These are phyloP conservation scores for Voacanga thouarsii DNA, from an alignment of 257 asterid genomes.

Conservation along the genomic window DNA sequence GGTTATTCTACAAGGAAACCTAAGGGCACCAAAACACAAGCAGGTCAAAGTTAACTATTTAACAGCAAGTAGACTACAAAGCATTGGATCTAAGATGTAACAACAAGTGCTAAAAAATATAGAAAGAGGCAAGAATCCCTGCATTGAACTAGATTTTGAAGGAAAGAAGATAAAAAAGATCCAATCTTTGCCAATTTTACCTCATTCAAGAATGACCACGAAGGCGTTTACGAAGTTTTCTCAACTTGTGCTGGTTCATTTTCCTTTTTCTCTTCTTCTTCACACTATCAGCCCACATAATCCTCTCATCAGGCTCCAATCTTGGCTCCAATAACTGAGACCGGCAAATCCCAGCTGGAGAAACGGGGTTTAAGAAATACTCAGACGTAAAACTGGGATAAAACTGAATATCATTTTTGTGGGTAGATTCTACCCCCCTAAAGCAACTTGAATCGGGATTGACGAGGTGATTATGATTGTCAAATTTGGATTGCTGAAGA, in stretches of 20 bases:
- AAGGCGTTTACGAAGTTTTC: slow-evolving; percentile 41
- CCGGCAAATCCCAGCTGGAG: slow-evolving; percentile 20
- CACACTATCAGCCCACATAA: slow-evolving; percentile 74
- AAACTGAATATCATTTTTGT: not conserved
- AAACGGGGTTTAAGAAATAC: slow-evolving; percentile 43
- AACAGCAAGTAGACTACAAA: too few species aligned
- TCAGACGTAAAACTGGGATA: slow-evolving; percentile 62
- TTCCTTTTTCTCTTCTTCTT: slow-evolving; percentile 90
- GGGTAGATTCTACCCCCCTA: not conserved
- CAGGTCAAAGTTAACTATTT: too few species aligned
- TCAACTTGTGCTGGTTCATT: slow-evolving; percentile 89
- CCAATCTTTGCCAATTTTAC: slow-evolving; percentile 2
- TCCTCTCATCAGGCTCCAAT: slow-evolving; percentile 30
- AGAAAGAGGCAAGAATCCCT: not conserved
- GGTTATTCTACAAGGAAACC: too few species aligned
- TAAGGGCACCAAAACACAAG: too few species aligned
- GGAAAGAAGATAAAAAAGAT: not conserved
- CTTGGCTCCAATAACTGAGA: not conserved
- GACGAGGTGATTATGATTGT: not conserved
- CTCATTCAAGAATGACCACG: slow-evolving; percentile 8
- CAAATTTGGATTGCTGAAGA: not conserved
- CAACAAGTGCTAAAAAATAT: not conserved
- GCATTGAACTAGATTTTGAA: not conserved
- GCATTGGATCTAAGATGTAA: too few species aligned
- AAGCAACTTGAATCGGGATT: not conserved